Evolutionary conservation across 148 eudicot species (phyloP), one percentile per base, ranked within the genome.

Genomic region (Fallopia convolvulus): DNA sequence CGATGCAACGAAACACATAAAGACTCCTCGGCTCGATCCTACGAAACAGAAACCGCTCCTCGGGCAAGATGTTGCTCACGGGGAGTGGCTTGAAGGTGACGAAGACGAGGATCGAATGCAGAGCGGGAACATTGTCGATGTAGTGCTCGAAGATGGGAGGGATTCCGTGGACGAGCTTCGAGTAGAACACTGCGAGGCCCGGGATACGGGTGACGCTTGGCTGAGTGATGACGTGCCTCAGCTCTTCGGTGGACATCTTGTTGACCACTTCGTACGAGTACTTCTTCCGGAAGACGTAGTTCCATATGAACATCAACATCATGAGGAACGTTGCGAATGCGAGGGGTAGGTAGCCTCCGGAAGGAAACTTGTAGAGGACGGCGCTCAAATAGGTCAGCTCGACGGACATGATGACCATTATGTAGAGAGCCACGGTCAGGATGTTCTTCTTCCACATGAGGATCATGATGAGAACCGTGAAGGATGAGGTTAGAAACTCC

Each of bases 101-200:
- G 3, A 92, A 92, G 10, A 92, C 86, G 5, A 90, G 84, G 2
- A 90, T 84, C 0, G 89, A 82, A 79, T 89, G 94, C 15, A 92
- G 48, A 1, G 89, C 90, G 0, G 94, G 97, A 3, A 90, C 86
- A 49, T 86, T 92, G 4, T 71, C 87, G 0, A 86, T 81, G 55
- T 92, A 92, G 61, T 92, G 97, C 82, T 90, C 83, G 70, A 92
- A 89, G 58, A 92, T 89, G 1, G 92, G 97, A n/a, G 94, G 97
- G 40, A 92, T 85, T 0, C 97, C 94, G 13, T 92, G 97, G 0
- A 89, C 94, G 3, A 92, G 88, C 76, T 90, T 92, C 0, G 94
- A 92, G 79, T 92, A 92, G 79, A 92, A 92, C 21, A 92, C 80
- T 0, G 94, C 91, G 0, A 92, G 79, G 3, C 97, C 94, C 0